Percentiles rank a stretch among this genome's conserved stretches.
Conservation (phyloP, 2,329 filamentous ascomycete species). For the Xylariaceae sp. region DNA sequence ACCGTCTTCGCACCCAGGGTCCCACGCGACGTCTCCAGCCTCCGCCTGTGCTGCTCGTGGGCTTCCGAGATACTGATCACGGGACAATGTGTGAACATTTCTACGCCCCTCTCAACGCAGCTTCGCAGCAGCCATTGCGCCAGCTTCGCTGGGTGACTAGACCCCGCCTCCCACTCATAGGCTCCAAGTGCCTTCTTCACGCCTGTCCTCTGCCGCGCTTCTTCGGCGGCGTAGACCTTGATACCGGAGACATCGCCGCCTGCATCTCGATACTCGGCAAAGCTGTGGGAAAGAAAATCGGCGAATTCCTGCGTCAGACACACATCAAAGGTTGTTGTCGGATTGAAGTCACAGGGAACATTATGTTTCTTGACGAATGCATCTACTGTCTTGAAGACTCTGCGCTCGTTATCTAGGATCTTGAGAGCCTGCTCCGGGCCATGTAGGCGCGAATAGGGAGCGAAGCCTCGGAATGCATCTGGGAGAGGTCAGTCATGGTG, state of each 20-base stretch:
- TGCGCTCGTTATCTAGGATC: conserved; percentile 39
- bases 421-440: conserved; percentile 40
- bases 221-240: conserved; percentile 33
- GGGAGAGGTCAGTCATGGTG: too few species aligned
- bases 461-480: conserved; percentile 44
- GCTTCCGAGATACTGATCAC: conserved; percentile 24
- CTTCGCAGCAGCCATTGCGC: conserved; percentile 41
- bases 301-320: conserved; percentile 44
- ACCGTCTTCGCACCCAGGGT: conserved; percentile 24
- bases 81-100: conserved; percentile 39
- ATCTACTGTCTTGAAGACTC: conserved; percentile 33
- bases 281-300: conserved; percentile 35
- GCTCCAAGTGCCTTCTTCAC: conserved; percentile 36
- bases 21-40: conserved; percentile 31
- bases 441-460: conserved; percentile 36
- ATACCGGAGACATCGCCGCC: conserved; percentile 41
- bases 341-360: conserved; percentile 41
- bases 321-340: conserved; percentile 42
- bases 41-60: conserved; percentile 19
- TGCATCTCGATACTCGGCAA: conserved; percentile 33
- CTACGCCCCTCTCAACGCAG: conserved; percentile 32
- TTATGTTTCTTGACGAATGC: conserved; percentile 37
- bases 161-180: conserved; percentile 48
- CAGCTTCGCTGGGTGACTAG: conserved; percentile 44
- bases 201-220: conserved; percentile 33